A percentile compares a stretch with the other conserved stretches of the same genome.
phyloP scores from a whole-genome alignment of 805 yeast species.

The Phaffomyces antillensis region DNA sequence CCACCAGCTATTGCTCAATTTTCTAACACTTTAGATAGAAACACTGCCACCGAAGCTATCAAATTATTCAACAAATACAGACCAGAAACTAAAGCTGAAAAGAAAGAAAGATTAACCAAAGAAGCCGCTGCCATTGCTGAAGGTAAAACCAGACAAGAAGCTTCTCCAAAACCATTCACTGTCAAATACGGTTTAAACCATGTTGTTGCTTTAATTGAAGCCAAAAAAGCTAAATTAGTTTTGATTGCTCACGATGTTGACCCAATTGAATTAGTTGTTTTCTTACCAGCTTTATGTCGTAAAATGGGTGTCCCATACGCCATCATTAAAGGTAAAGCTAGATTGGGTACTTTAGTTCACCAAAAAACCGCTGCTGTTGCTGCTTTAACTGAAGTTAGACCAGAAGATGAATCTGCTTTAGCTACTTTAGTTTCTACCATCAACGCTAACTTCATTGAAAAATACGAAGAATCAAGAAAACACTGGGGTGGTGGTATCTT shows the following conservation, averaged over 20 bases:
- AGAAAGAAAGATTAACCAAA: constrained; percentile 97
- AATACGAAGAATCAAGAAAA: constrained; percentile 93
- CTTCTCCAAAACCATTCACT: constrained; percentile 92
- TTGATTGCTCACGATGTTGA: constrained; percentile 98
- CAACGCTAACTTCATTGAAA: constrained; percentile 87
- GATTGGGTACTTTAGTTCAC: constrained; percentile 96
- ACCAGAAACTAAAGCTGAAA: constrained; percentile 96
- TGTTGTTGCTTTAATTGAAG: constrained; percentile 93
- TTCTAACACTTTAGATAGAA: constrained; percentile 94
- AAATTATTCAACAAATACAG: constrained; percentile 98
- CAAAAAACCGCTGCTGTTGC: constrained; percentile 96
- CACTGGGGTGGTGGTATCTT: constrained; percentile 99
- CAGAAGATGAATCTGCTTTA: constrained; percentile 93
- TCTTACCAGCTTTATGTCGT: constrained; percentile 97
- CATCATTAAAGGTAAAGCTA: constrained; percentile 95
- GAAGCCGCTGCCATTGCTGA: constrained; percentile 99
- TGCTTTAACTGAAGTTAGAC: constrained; percentile 90
- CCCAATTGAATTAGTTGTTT: constrained; percentile 96
- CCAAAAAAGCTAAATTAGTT: constrained; percentile 97
- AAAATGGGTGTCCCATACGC: constrained; percentile 99
- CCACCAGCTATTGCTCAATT: constrained; percentile 98
- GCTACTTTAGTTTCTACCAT: constrained; percentile 90
- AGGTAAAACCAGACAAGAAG: constrained; percentile 96
- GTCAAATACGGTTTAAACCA: constrained; percentile 99
- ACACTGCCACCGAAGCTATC: constrained; percentile 96